Conservation (phyloP, 306 rosid species). For the Echinosophora koreensis region DNA sequence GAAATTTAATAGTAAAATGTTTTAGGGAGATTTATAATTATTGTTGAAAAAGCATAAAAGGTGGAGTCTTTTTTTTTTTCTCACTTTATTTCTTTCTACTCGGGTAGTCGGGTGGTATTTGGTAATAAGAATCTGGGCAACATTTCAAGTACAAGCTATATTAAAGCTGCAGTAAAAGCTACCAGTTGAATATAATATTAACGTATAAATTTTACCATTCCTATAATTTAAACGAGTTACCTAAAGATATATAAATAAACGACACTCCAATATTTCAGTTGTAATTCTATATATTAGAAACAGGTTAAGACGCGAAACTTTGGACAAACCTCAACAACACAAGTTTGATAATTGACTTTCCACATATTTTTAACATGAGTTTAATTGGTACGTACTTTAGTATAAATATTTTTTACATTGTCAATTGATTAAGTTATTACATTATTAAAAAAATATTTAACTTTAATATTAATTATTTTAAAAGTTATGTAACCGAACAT, state of each 20-base stretch:
- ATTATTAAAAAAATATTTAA: too few relatives aligned
- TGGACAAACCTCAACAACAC: neutral
- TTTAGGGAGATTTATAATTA: too few relatives aligned
- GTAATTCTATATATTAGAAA: neutral
- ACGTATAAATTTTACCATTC: neutral
- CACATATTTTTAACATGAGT: neutral
- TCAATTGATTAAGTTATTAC: too few relatives aligned
- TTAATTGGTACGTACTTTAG: too few relatives aligned
- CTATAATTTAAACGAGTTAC: too few relatives aligned
- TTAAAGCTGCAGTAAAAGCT: constrained; percentile 13
- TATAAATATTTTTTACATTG: too few relatives aligned
- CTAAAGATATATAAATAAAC: neutral
- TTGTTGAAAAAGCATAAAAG: constrained; percentile 40
- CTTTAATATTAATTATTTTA: too few relatives aligned
- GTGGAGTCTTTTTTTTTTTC: constrained; percentile 38
- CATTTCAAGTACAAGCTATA: constrained; percentile 41
- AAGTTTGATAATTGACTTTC: too few relatives aligned
- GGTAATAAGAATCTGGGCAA: constrained; percentile 42
- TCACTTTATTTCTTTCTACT: constrained; percentile 51
- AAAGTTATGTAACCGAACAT: too few relatives aligned
- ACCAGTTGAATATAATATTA: neutral
- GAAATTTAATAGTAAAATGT: too few relatives aligned
- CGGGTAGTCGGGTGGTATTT: constrained; percentile 34
- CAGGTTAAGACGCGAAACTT: neutral
- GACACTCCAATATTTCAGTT: neutral